Conservation (phyloP, 108 stramenopile species). For the Nitzschia putrida region DNA sequence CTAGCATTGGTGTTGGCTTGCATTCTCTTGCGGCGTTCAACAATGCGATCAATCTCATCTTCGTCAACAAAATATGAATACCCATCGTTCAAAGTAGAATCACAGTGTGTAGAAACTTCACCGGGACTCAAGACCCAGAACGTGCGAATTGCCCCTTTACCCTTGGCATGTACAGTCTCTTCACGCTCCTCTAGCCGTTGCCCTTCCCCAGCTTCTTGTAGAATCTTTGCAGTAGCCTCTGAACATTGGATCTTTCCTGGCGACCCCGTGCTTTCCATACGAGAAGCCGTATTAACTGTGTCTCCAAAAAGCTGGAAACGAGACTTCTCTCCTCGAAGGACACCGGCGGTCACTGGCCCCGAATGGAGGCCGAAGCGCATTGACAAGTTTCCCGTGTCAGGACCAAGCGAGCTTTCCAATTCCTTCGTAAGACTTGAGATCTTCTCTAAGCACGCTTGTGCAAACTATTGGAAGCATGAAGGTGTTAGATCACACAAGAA, state of each 20-base stretch:
- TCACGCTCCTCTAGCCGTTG: slow-evolving; percentile 40
- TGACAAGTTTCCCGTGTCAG: slow-evolving; percentile 25
- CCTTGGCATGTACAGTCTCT: slow-evolving; percentile 41
- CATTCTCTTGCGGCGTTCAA: neutral
- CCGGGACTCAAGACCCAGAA: slow-evolving; percentile 39
- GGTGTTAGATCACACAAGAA: neutral
- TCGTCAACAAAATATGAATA: neutral
- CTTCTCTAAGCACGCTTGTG: slow-evolving; percentile 1
- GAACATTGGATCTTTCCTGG: slow-evolving; percentile 40
- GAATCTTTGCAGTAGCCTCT: slow-evolving; percentile 39
- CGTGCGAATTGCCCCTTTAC: slow-evolving; percentile 52
- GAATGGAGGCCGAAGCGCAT: slow-evolving; percentile 57
- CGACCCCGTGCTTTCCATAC: slow-evolving; percentile 58
- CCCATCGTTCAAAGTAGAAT: neutral
- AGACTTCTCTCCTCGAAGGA: slow-evolving; percentile 12
- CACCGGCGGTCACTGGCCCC: slow-evolving; percentile 38
- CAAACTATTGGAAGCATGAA: slow-evolving; percentile 3
- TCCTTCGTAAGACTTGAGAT: slow-evolving; percentile 1
- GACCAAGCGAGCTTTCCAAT: slow-evolving; percentile 13
- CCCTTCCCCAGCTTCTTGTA: slow-evolving; percentile 27
- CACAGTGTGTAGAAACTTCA: neutral
- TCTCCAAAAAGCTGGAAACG: slow-evolving; percentile 26
- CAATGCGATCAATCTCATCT: neutral
- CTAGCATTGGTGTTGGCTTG: slow-evolving; percentile 2
- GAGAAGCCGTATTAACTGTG: slow-evolving; percentile 36